Evolutionary conservation across 2,329 filamentous ascomycete species (phyloP).

Genomic region (Aspergillus niger): DNA sequence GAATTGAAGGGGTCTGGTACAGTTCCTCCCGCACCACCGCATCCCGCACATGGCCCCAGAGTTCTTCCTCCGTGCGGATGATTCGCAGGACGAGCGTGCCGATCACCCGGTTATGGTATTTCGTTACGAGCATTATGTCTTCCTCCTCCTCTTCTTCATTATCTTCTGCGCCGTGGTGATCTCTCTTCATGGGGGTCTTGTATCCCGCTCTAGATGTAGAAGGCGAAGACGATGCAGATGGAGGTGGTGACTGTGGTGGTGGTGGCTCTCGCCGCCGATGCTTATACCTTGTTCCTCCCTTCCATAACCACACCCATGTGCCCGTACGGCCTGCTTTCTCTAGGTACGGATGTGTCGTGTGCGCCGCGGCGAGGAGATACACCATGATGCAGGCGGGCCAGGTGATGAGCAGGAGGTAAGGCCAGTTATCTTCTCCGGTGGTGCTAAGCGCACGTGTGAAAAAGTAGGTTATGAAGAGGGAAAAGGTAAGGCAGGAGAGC

Average conservation of each 20-base stretch:
- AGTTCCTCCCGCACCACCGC: not conserved
- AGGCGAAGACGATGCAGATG: too few species aligned
- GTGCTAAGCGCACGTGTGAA: constrained; percentile 39
- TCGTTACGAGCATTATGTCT: too few species aligned
- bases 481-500: constrained; percentile 39
- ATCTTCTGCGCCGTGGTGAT: constrained; percentile 45
- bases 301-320: constrained; percentile 61
- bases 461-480: constrained; percentile 44
- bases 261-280: too few species aligned
- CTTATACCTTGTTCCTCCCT: constrained; percentile 38
- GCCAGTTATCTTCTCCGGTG: constrained; percentile 5
- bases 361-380: constrained; percentile 26
- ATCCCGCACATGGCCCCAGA: not conserved
- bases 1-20: not conserved
- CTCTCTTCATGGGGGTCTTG: too few species aligned
- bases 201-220: too few species aligned
- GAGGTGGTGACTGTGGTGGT: too few species aligned
- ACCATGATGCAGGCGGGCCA: not conserved
- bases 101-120: constrained; percentile 55
- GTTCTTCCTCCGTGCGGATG: constrained; percentile 9
- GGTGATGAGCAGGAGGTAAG: not conserved
- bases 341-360: constrained; percentile 63
- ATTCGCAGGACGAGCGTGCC: constrained; percentile 65
- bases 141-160: constrained; percentile 65
- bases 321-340: constrained; percentile 56